A percentile compares a stretch with the other conserved stretches of the same genome.
Conservation (phyloP, 202 grass and related monocot species). For the Setaria viridis region DNA sequence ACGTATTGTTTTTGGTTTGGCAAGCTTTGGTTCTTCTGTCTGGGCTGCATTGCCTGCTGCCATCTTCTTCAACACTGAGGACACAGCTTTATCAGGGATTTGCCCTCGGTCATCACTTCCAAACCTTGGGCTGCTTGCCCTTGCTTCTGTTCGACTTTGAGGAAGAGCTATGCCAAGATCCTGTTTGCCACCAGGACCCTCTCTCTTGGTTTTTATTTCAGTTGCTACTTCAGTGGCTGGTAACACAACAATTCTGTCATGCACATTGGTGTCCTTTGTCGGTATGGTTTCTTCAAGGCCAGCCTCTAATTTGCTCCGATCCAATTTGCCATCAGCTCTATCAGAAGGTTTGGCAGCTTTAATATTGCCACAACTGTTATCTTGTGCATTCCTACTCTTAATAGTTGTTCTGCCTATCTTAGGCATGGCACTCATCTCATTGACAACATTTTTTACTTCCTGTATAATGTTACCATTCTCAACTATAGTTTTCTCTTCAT, state of each 20-base stretch:
- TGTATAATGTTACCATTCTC: slow-evolving; percentile 62
- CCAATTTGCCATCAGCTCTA: slow-evolving; percentile 48
- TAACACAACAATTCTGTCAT: slow-evolving; percentile 61
- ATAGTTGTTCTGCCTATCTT: slow-evolving; percentile 29
- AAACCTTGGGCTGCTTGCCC: slow-evolving; percentile 49
- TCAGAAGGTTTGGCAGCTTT: slow-evolving; percentile 45
- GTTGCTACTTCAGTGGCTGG: slow-evolving; percentile 50
- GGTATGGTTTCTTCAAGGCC: slow-evolving; percentile 36
- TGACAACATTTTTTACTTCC: slow-evolving; percentile 70
- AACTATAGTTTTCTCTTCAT: slow-evolving; percentile 95
- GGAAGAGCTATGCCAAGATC: slow-evolving; percentile 46
- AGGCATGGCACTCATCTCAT: slow-evolving; percentile 54
- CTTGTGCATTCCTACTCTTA: slow-evolving; percentile 37
- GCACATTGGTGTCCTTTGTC: slow-evolving; percentile 47
- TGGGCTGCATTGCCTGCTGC: slow-evolving; percentile 53
- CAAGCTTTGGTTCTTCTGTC: slow-evolving; percentile 46
- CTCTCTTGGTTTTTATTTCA: slow-evolving; percentile 63
- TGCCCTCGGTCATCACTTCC: slow-evolving; percentile 54
- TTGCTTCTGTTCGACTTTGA: slow-evolving; percentile 65
- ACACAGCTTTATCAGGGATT: slow-evolving; percentile 57
- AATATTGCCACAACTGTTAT: slow-evolving; percentile 36
- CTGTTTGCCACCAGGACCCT: slow-evolving; percentile 44
- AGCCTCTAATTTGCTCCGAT: slow-evolving; percentile 32
- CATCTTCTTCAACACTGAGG: slow-evolving; percentile 58
- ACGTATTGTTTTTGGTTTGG: slow-evolving; percentile 61